A percentile compares a stretch with the other conserved stretches of the same genome.
Conservation (phyloP, 2,329 filamentous ascomycete species). For the Cladosporium sphaerospermum region DNA sequence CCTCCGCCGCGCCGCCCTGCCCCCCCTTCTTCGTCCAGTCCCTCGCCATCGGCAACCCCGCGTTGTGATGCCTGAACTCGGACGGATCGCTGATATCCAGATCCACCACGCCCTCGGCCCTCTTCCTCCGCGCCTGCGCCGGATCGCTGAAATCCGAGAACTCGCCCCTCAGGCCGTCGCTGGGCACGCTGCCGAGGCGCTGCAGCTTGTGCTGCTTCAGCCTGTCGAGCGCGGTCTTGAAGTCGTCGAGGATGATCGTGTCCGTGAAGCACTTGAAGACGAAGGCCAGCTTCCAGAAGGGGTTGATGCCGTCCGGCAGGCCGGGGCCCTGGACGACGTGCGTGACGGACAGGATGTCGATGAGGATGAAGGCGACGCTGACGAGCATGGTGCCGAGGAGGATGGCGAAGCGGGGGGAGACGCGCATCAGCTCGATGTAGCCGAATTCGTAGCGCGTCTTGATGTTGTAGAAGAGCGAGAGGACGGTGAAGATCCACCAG, state of each 20-base stretch:
- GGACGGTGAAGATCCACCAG: conserved; percentile 61
- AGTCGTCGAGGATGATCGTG: conserved; percentile 61
- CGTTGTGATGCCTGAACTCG: conserved; percentile 9
- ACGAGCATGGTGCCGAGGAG: conserved; percentile 56
- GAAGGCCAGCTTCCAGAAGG: conserved; percentile 59
- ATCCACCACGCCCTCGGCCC: conserved; percentile 3
- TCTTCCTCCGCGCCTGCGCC: conserved; percentile 21
- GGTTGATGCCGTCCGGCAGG: conserved; percentile 52
- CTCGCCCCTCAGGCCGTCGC: conserved; percentile 22
- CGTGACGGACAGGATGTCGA: conserved; percentile 57
- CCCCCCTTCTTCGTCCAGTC: conserved; percentile 16
- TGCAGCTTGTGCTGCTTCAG: conserved; percentile 41
- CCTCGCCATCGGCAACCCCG: conserved; percentile 3
- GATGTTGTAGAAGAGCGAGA: conserved; percentile 57
- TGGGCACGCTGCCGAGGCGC: conserved; percentile 23
- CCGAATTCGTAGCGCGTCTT: conserved; percentile 56
- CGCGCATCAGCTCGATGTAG: conserved; percentile 48
- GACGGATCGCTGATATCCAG: conserved; percentile 12
- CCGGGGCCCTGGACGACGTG: conserved; percentile 23
- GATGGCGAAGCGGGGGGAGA: conserved; percentile 59
- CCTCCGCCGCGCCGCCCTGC: conserved; percentile 11
- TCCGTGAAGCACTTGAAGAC: conserved; percentile 64
- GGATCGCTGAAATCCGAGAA: conserved; percentile 19
- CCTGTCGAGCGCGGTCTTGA: conserved; percentile 53
- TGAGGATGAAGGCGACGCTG: conserved; percentile 54